Evolutionary conservation across 352 stramenopile genomes (phyloP), one percentile per base, ranked within the genome.

Genomic region (Pythium apleroticum): DNA sequence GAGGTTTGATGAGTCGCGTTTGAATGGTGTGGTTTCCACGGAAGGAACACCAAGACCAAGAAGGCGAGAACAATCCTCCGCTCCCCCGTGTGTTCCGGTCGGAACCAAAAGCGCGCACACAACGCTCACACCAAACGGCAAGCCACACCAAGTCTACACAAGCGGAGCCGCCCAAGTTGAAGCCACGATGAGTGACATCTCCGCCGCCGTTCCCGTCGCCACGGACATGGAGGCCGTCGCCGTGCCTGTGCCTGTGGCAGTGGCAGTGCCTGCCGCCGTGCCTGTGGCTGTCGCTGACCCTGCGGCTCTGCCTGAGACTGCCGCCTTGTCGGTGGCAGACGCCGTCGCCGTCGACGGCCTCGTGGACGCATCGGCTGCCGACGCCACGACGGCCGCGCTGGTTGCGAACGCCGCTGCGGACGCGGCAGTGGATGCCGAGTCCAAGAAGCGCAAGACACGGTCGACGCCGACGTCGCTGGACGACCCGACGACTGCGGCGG

Each of bases 131-230:
- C 66, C 49, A 67, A 63, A 63, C n/a, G 37, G 19, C 28, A 37
- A 57, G 52, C 66, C 66, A 73, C 66, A 73, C 66, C 66, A 73
- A 69, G 56, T 73, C 66, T 73, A 73, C 66, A 73, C 50, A 73
- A 73, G 65, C 33, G 27, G 12, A 35, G 11, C 50, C 17, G 4
- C 49, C 54, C 53, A 69, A 27, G 61, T 68, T 68, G 61, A 68
- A 68, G 61, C 46, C 43, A 65, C 30, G 11, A 68, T 60, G 62
- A 63, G 43, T 39, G 59, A 67, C 41, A 59, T 60, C 45, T 63
- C 75, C 41, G 61, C 70, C 20, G 62, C 72, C 41, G 43, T 10
- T 24, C 30, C 43, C 30, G 57, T 49, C 11, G 14, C 41, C 24
- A 19, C 49, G 24, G 63, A 24, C 25, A 48, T 37, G n/a, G 33